phyloP scores from a whole-genome alignment of 2,329 filamentous ascomycete genomes.

The Chaetomium globosum region DNA sequence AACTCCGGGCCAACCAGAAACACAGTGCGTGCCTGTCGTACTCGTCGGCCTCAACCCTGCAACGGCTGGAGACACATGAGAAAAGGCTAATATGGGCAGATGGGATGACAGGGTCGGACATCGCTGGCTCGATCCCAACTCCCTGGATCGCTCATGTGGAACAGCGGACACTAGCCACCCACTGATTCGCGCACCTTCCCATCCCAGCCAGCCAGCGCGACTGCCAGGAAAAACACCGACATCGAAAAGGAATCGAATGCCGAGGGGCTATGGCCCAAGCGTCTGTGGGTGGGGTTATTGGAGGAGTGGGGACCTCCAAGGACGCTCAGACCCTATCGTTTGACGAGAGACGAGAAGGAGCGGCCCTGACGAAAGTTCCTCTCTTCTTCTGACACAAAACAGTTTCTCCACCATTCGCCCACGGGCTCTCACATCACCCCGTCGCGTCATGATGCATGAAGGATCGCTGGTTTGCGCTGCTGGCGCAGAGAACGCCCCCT shows the following conservation, averaged over 20 bases:
- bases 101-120: constrained; percentile 37
- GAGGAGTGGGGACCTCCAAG: not conserved
- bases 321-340: constrained; percentile 12
- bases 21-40: too few species aligned
- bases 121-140: constrained; percentile 42
- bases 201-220: too few species aligned
- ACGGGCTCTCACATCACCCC: constrained; percentile 5
- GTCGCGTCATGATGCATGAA: constrained; percentile 30
- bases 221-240: not conserved
- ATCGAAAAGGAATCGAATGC: not conserved
- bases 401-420: constrained; percentile 20
- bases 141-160: constrained; percentile 36
- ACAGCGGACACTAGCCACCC: not conserved
- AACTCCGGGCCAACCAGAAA: too few species aligned
- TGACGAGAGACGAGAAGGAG: not conserved
- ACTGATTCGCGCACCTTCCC: not conserved
- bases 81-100: constrained; percentile 38
- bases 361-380: constrained; percentile 22
- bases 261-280: constrained; percentile 17
- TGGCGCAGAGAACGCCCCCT: not conserved
- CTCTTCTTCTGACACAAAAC: not conserved
- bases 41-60: not conserved
- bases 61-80: constrained; percentile 29
- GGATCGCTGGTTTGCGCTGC: constrained; percentile 28
- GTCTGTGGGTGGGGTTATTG: not conserved